Evolutionary conservation across 805 yeast genomes (phyloP).

Genomic region (Candida pseudofarinosa): DNA sequence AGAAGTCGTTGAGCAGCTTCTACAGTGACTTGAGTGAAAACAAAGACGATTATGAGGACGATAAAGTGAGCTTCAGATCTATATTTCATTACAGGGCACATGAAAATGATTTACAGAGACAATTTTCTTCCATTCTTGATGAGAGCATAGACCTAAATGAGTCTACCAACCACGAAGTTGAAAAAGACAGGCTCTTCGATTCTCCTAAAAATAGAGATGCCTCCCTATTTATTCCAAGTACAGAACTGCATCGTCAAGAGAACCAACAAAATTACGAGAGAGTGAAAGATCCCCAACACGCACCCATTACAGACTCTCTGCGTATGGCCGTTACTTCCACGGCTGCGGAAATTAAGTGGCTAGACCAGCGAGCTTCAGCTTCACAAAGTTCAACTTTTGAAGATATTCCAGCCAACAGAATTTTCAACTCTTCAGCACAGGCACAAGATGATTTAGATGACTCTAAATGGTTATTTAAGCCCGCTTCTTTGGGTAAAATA

Average conservation of each 20-base stretch:
- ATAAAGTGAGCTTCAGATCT: not conserved
- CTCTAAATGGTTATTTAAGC: not conserved
- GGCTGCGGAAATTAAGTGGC: not conserved
- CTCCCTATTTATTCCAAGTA: not conserved
- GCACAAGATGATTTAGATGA: not conserved
- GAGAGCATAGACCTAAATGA: not conserved
- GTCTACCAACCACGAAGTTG: not conserved
- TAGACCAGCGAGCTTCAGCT: not conserved
- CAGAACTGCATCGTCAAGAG: not conserved
- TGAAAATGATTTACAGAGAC: conserved; percentile 6
- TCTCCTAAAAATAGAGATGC: not conserved
- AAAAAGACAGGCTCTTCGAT: not conserved
- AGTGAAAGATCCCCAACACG: not conserved
- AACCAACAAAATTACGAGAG: not conserved
- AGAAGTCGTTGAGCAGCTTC: conserved; percentile 5
- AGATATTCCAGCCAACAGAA: not conserved
- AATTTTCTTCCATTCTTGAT: conserved; percentile 1
- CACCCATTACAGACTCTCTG: not conserved
- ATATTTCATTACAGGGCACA: conserved; percentile 2
- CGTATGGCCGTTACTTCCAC: not conserved
- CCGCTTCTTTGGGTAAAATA: not conserved
- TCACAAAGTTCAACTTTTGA: not conserved
- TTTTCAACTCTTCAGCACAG: not conserved
- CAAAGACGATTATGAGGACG: not conserved
- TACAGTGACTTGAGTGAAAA: conserved; percentile 5